These are phyloP conservation scores for Nigrospora oryzae DNA, from an alignment of 2,329 filamentous ascomycete genomes.

Conservation along the genomic window DNA sequence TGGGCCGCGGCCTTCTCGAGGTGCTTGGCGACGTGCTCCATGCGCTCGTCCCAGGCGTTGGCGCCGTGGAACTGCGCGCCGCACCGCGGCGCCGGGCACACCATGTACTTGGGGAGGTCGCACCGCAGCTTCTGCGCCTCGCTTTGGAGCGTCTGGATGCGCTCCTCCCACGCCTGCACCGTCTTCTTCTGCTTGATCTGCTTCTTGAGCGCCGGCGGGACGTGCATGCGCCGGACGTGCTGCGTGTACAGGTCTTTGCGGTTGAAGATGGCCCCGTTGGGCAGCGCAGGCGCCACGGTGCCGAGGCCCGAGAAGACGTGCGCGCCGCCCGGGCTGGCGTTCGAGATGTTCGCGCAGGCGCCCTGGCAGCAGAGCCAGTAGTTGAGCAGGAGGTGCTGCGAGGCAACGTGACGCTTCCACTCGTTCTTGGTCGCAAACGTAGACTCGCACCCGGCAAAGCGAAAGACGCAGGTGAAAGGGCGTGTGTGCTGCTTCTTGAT, in stretches of 20 bases:
- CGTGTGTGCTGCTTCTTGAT: conserved; percentile 45
- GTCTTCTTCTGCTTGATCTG: conserved; percentile 26
- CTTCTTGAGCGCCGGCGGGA: conserved; percentile 34
- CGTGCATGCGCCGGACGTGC: conserved; percentile 81
- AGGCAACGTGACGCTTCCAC: conserved; percentile 83
- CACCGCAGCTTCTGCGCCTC: conserved; percentile 55
- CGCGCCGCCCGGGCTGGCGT: conserved; percentile 13
- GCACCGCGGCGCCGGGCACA: conserved; percentile 58
- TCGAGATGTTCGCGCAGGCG: conserved; percentile 32
- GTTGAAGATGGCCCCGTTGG: conserved; percentile 66
- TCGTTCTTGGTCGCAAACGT: conserved; percentile 81
- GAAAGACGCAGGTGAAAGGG: conserved; percentile 70
- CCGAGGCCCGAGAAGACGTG: conserved; percentile 4
- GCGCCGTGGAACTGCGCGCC: conserved; percentile 46
- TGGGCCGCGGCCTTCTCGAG: conserved; percentile 47
- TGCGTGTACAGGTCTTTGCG: conserved; percentile 89
- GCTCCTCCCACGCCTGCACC: conserved; percentile 36
- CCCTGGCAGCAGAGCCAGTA: conserved; percentile 72
- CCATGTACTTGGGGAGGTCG: conserved; percentile 48
- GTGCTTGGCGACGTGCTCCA: conserved; percentile 83
- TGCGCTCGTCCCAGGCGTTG: conserved; percentile 68
- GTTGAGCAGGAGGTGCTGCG: conserved; percentile 67
- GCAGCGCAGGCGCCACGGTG: conserved; percentile 18
- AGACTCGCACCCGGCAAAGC: conserved; percentile 64
- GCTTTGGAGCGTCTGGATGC: conserved; percentile 46